Evolutionary conservation across 1,139 yeast species (phyloP), one percentile per base, ranked within the genome.

Genomic region (Tardiomyces digboiensis): DNA sequence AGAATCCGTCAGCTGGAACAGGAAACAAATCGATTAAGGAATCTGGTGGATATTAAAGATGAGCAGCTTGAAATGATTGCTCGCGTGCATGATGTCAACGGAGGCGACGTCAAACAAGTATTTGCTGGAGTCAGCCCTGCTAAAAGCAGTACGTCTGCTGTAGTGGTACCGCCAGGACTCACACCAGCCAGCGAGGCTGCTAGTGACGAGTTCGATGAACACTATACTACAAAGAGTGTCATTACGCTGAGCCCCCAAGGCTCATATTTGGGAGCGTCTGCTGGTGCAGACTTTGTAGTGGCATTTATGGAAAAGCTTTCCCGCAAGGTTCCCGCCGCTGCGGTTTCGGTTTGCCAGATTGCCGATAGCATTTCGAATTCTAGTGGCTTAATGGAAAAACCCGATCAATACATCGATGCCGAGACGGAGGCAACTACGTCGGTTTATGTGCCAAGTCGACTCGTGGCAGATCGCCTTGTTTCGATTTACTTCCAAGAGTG

Each of bases 401-500:
- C 33, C 12, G 12, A n/a, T 5, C 16, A 26, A 8, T 3, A 13
- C 8, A 8, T 16, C 3, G 33, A 22, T 13, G 33, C 33, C 10
- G 33, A n/a, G 16, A n/a, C n/a, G n/a, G n/a, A n/a, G n/a, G 29
- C 40, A 3, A 14, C 33, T 4, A n/a, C 39, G 7, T 38, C 39
- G 6, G 33, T 33, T 12, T 38, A 38, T 10, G 44, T 61, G 22
- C 66, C 66, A 2, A 52, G 62, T 13, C 47, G 66, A 21, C 51
- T 56, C 21, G 45, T 52, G 18, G 53, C 62, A 29, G 69, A 65
- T 51, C 59, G 58, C 40, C 57, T 64, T 10, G 57, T 62, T 21
- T 47, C 62, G 47, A 61, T 74, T 1, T 88, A 76, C 59, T 87
- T 86, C 64, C 81, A 79, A 50, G 83, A 82, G 49, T 88, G 96